Percentiles rank a stretch among this genome's conserved stretches.
phyloP scores from a whole-genome alignment of 2,329 filamentous ascomycete species.

The Coniochaeta ligniaria region DNA sequence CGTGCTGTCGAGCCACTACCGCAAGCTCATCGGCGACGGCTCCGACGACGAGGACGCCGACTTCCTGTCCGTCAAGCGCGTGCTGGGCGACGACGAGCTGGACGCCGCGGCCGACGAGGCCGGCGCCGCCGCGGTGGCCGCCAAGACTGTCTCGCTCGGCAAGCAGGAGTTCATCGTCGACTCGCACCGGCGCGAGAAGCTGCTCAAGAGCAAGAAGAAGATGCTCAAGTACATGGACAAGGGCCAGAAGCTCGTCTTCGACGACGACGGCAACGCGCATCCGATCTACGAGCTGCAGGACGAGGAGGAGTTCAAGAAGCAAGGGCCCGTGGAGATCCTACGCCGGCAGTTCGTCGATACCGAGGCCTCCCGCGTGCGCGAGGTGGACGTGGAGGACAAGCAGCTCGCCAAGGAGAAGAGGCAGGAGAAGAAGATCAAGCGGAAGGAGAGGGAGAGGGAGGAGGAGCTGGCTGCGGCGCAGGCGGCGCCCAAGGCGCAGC shows the following conservation, averaged over 20 bases:
- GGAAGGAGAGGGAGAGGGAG: constrained; percentile 55
- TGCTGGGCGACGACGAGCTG: constrained; percentile 65
- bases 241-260: constrained; percentile 79
- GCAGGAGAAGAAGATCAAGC: constrained; percentile 67
- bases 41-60: constrained; percentile 55
- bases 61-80: constrained; percentile 83
- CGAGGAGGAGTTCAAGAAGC: constrained; percentile 70
- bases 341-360: constrained; percentile 69
- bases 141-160: constrained; percentile 58
- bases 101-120: constrained; percentile 36
- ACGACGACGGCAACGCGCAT: constrained; percentile 83
- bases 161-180: constrained; percentile 76
- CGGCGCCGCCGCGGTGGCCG: constrained; percentile 14
- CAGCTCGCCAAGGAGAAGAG: constrained; percentile 69
- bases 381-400: constrained; percentile 80
- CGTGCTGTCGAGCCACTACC: constrained; percentile 88
- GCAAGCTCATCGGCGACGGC: constrained; percentile 62
- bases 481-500: constrained; percentile 18
- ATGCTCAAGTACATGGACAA: constrained; percentile 84
- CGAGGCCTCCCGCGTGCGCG: constrained; percentile 63
- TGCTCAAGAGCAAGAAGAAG: constrained; percentile 93
- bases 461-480: constrained; percentile 24
- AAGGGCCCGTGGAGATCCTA: constrained; percentile 70
- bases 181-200: constrained; percentile 90
- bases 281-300: constrained; percentile 82